Conservation (phyloP, 2,329 filamentous ascomycete genomes). For the Colletotrichum abscissum region DNA sequence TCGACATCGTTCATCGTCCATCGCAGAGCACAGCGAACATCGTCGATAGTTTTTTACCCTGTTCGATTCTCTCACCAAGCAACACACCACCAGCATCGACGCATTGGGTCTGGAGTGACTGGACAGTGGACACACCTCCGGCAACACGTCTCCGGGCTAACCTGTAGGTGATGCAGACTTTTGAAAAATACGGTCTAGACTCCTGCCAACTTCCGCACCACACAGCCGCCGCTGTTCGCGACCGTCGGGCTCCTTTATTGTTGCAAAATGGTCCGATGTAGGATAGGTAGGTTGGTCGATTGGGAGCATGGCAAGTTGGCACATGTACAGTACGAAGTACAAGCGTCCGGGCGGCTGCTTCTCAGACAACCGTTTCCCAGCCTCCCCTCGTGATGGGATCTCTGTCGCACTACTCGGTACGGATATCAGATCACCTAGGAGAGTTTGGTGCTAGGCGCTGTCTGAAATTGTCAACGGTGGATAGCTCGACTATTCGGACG, state of each 20-base stretch:
- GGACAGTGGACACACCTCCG: not conserved
- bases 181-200: constrained; percentile 15
- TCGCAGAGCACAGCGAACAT: constrained; percentile 2
- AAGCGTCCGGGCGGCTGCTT: constrained; percentile 20
- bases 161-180: not conserved
- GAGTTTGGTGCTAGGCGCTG: not conserved
- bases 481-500: not conserved
- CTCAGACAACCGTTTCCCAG: constrained; percentile 29
- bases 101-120: not conserved
- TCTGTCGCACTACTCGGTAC: constrained; percentile 7
- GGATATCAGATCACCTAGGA: constrained; percentile 16
- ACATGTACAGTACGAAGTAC: not conserved
- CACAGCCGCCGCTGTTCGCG: not conserved
- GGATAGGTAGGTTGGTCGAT: not conserved
- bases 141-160: not conserved
- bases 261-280: constrained; percentile 5
- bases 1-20: not conserved
- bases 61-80: not conserved
- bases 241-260: not conserved
- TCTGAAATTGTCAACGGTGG: not conserved
- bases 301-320: not conserved
- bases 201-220: not conserved
- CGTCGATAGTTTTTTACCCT: not conserved
- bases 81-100: not conserved
- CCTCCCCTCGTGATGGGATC: constrained; percentile 18